Percentiles rank a stretch among this genome's conserved stretches.
These are phyloP conservation scores for Quercus lobata DNA, from an alignment of 331 rosid genomes.

Conservation along the genomic window DNA sequence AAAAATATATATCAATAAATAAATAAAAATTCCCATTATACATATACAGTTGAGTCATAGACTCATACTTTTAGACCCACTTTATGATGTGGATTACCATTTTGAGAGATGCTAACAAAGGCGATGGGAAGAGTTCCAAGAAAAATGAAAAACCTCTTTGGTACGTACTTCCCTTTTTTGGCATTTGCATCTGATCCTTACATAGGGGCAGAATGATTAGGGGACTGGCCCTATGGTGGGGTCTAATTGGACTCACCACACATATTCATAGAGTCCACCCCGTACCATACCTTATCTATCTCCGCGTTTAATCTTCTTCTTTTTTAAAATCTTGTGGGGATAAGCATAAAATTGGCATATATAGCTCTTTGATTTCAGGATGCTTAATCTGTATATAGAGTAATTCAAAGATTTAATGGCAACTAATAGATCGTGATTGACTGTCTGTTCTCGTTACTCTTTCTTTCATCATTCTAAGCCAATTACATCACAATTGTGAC, in stretches of 20 bases:
- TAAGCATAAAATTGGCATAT: constrained; percentile 16
- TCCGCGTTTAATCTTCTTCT: not conserved
- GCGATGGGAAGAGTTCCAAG: not conserved
- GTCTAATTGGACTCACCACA: not conserved
- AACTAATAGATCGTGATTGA: too few species aligned
- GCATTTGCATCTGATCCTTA: not conserved
- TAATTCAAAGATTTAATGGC: too few species aligned
- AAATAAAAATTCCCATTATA: too few species aligned
- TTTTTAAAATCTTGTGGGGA: not conserved
- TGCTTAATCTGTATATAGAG: not conserved
- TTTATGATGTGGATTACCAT: not conserved
- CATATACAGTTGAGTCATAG: not conserved
- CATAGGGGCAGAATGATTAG: constrained; percentile 12
- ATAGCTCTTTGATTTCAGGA: not conserved
- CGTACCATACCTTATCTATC: not conserved
- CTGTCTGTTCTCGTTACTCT: too few species aligned
- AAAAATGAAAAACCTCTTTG: not conserved
- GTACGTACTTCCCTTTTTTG: constrained; percentile 21
- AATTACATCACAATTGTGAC: too few species aligned
- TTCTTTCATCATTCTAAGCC: too few species aligned
- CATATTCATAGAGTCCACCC: not conserved
- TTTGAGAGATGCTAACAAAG: not conserved
- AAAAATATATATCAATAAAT: too few species aligned
- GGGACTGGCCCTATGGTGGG: constrained; percentile 10
- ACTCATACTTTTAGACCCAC: not conserved